A percentile compares a stretch with the other conserved stretches of the same genome.
Conservation (phyloP, 169 alveolate genomes). For the Theileria sp. region DNA sequence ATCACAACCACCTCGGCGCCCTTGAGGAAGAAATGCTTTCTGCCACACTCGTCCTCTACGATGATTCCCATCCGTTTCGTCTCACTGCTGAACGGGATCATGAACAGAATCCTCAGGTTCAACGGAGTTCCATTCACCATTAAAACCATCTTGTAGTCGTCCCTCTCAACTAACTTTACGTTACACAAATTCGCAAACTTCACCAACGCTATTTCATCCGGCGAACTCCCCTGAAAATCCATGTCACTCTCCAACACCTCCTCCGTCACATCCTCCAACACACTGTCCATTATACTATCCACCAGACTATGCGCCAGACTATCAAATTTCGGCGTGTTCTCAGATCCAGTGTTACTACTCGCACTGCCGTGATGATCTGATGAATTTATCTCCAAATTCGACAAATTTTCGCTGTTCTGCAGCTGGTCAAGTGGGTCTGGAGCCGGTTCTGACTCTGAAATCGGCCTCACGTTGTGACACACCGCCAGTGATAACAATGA, state of each 20-base stretch:
- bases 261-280: slow-evolving; percentile 43
- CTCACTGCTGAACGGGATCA: slow-evolving; percentile 96
- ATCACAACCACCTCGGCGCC: slow-evolving; percentile 94
- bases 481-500: slow-evolving; percentile 74
- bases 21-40: slow-evolving; percentile 80
- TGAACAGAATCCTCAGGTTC: slow-evolving; percentile 85
- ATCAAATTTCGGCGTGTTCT: slow-evolving; percentile 44
- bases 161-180: slow-evolving; percentile 85
- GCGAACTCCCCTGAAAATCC: slow-evolving; percentile 95
- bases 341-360: slow-evolving; percentile 49
- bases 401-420: slow-evolving; percentile 22
- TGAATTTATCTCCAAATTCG: too few relatives aligned
- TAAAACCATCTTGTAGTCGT: slow-evolving; percentile 80
- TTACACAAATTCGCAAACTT: slow-evolving; percentile 90
- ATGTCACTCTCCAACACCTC: slow-evolving; percentile 21
- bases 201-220: slow-evolving; percentile 98
- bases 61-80: slow-evolving; percentile 98
- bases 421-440: slow-evolving; percentile 21
- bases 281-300: slow-evolving; percentile 30
- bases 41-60: slow-evolving; percentile 70
- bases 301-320: not conserved
- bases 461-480: slow-evolving; percentile 74
- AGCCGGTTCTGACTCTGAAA: not conserved
- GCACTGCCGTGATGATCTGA: not conserved
- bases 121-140: slow-evolving; percentile 61